phyloP scores from a whole-genome alignment of 306 rosid species.

The Albizia julibrissin region DNA sequence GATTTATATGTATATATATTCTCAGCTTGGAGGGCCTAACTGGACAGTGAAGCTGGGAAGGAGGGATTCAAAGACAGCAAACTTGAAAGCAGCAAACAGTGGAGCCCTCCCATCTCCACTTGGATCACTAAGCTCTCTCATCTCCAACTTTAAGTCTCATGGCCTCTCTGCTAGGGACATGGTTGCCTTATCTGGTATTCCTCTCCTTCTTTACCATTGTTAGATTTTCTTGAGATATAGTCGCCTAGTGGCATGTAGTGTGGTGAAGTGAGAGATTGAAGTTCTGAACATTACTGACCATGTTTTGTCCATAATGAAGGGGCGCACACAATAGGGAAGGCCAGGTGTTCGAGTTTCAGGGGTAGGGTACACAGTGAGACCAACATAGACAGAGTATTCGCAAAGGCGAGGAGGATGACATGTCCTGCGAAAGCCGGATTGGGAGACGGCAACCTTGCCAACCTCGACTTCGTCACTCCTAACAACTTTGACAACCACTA shows the following conservation, averaged over 20 bases:
- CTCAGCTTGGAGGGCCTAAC: conserved; percentile 85
- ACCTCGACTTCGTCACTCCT: conserved; percentile 57
- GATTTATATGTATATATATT: not conserved
- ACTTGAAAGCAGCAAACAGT: conserved; percentile 51
- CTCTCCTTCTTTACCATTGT: not conserved
- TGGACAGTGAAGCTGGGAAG: conserved; percentile 85
- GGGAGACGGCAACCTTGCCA: conserved; percentile 60
- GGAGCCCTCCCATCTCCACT: conserved; percentile 70
- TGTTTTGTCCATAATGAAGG: conserved; percentile 38
- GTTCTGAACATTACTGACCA: not conserved
- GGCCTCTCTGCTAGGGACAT: conserved; percentile 71
- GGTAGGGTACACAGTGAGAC: conserved; percentile 51
- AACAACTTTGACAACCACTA: conserved; percentile 60
- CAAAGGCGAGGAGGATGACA: conserved; percentile 37
- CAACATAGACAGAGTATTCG: conserved; percentile 62
- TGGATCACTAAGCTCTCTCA: conserved; percentile 47
- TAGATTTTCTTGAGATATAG: too few species aligned
- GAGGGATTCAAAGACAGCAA: conserved; percentile 79
- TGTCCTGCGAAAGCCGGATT: conserved; percentile 53
- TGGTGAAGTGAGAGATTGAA: too few species aligned
- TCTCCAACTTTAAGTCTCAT: conserved; percentile 37
- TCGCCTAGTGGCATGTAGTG: too few species aligned
- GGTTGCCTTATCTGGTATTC: conserved; percentile 89
- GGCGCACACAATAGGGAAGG: conserved; percentile 74
- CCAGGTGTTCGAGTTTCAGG: conserved; percentile 69